Conservation (phyloP, 2,329 filamentous ascomycete species). For the Ophiostoma perfectum region DNA sequence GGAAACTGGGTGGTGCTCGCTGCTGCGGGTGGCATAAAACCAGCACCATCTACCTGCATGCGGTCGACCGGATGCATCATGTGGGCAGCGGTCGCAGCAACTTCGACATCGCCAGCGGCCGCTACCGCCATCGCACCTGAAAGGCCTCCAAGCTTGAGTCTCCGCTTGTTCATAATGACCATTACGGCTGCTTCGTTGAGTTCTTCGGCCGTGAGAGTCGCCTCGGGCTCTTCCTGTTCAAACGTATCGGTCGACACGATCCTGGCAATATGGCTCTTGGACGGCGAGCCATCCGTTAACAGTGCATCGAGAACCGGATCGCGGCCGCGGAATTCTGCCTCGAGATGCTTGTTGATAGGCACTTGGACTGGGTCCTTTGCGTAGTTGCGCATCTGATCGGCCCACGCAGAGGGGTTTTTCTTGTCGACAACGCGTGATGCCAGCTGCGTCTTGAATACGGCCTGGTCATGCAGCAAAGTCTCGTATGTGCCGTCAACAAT, state of each 20-base stretch:
- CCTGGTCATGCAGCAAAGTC: conserved; percentile 63
- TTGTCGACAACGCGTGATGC: conserved; percentile 77
- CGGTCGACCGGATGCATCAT: background rate
- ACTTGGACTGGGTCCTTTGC: conserved; percentile 54
- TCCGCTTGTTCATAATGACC: conserved; percentile 27
- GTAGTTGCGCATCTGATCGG: conserved; percentile 52
- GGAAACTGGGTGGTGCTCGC: background rate
- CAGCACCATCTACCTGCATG: conserved; percentile 9
- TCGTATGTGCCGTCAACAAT: conserved; percentile 75
- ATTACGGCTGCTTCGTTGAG: conserved; percentile 46
- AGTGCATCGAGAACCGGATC: conserved; percentile 56
- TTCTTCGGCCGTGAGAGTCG: conserved; percentile 56
- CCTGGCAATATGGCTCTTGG: conserved; percentile 41
- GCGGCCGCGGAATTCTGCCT: conserved; percentile 49
- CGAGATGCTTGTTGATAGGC: conserved; percentile 45
- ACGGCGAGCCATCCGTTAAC: conserved; percentile 34
- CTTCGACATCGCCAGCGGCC: background rate
- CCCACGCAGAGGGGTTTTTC: conserved; percentile 66
- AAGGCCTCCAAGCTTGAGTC: background rate
- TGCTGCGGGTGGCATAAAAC: conserved; percentile 3
- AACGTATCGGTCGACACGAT: conserved; percentile 69
- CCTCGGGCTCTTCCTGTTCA: conserved; percentile 61
- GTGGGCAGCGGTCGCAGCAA: background rate
- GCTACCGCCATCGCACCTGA: background rate
- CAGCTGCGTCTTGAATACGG: conserved; percentile 78